A percentile compares a stretch with the other conserved stretches of the same genome.
phyloP scores from a whole-genome alignment of 1,284 basidiomycete genomes.

The Trametes hirsuta region DNA sequence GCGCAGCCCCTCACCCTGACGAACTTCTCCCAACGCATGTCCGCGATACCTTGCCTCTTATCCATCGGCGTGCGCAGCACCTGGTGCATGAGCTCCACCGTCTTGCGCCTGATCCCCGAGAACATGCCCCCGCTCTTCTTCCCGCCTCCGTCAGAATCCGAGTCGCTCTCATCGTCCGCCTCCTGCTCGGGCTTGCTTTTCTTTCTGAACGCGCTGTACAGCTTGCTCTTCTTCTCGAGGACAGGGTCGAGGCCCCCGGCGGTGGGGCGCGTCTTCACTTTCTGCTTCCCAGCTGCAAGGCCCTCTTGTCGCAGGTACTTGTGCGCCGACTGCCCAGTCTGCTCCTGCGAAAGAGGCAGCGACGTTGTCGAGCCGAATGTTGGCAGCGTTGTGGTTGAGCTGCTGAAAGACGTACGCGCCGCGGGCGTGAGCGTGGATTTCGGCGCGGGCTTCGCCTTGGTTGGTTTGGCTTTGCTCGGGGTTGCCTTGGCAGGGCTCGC shows the following conservation, averaged over 20 bases:
- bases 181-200: constrained; percentile 38
- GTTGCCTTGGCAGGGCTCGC: constrained; percentile 15
- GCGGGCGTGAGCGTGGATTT: constrained; percentile 14
- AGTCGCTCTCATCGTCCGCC: constrained; percentile 38
- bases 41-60: constrained; percentile 54
- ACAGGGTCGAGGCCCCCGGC: constrained; percentile 49
- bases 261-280: constrained; percentile 67
- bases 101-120: constrained; percentile 59
- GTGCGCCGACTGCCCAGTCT: constrained; percentile 65
- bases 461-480: neutral
- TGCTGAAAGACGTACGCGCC: constrained; percentile 26
- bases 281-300: constrained; percentile 51
- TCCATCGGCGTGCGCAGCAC: constrained; percentile 60
- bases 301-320: constrained; percentile 66
- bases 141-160: constrained; percentile 28
- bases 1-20: constrained; percentile 44
- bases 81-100: constrained; percentile 62
- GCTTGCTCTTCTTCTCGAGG: constrained; percentile 46
- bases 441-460: constrained; percentile 24
- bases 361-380: constrained; percentile 45
- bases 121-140: constrained; percentile 51
- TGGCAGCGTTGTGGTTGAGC: constrained; percentile 30
- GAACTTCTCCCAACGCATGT: constrained; percentile 78
- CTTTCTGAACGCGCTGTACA: constrained; percentile 53
- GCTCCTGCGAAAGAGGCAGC: constrained; percentile 48